Evolutionary conservation across 208 protist species (phyloP).

Genomic region (Crithidia bombi): DNA sequence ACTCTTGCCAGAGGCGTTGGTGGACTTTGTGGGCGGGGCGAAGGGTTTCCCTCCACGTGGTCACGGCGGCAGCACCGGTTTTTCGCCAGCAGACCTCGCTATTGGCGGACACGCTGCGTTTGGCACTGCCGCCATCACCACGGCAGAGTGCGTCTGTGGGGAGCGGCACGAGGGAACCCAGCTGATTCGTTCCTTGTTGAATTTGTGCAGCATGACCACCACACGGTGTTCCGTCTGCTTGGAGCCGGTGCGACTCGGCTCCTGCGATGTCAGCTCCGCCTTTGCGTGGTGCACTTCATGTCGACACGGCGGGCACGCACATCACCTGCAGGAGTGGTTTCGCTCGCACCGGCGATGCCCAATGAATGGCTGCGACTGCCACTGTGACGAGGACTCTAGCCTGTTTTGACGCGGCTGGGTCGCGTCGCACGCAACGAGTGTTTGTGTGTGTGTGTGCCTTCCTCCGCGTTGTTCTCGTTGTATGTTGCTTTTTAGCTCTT

Average conservation of each 20-base stretch:
- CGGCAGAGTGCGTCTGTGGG: constrained; percentile 36
- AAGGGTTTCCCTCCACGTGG: no score
- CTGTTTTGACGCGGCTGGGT: constrained; percentile 38
- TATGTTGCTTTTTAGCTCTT: no score
- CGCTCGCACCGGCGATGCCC: constrained; percentile 69
- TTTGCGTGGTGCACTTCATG: constrained; percentile 85
- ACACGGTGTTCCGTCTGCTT: constrained; percentile 69
- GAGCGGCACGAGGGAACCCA: constrained; percentile 37
- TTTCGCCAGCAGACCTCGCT: constrained; percentile 13
- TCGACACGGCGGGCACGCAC: constrained; percentile 80
- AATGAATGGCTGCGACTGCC: constrained; percentile 74
- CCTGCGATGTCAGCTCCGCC: constrained; percentile 28
- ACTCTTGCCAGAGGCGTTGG: no score
- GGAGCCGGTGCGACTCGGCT: constrained; percentile 33
- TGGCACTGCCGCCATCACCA: neutral
- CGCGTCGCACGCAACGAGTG: neutral
- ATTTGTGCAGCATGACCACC: constrained; percentile 24
- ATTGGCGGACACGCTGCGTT: neutral
- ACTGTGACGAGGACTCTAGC: constrained; percentile 63
- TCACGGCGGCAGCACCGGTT: constrained; percentile 1
- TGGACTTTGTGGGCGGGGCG: no score
- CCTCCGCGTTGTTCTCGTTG: no score
- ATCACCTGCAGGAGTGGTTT: constrained; percentile 87
- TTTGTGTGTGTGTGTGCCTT: neutral
- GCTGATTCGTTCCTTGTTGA: constrained; percentile 32